Base-by-base conservation (phyloP, 23 red algal species). In the Gracilaria caudata region DNA sequence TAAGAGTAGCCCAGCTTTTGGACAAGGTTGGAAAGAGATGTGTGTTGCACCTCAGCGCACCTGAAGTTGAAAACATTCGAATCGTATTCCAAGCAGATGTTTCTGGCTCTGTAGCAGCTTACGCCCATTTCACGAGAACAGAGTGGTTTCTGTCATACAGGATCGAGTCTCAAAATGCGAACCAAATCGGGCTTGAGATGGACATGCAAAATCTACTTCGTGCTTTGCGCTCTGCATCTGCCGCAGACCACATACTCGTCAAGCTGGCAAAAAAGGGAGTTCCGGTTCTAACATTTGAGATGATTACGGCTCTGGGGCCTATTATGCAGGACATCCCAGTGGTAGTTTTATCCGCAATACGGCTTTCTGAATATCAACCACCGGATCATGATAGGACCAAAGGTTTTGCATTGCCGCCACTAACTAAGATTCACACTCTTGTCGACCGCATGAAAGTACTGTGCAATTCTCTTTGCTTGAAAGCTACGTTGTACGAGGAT, bases 141-240 rank as follows among this genome's bases (percentile, higher is more conserved):
- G 81, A 77, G 29, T 97, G 94, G 94, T 97, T 97, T 64, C 81
- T 83, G 51, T 79, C 82, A 36, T 97, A 97, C 78, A 64, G 90
- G 23, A 92, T 97, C 53, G 94, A 97, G 64, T 93, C 90, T 57
- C 88, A 97, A 30, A 92, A 86, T 79, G 77, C 60, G 13, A 88
- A 97, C 55, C 89, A 97, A 74, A 97, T 97, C 47, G 94, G 88
- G 39, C 90, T 97, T n/a, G 81, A 97, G 77, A 84, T 97, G 78
- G 94, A 97, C 35, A 81, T 92, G 63, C 72, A 81, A n/a, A 97
- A 92, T 35, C 57, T 97, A 1, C 53, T 80, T 34, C 34, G 89
- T 65, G 94, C 89, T 24, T 76, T 97, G 37, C 89, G 86, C 37
- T 97, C 94, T 29, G 94, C 87, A 5, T 30, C 77, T 32, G 76